Conservation (phyloP, 352 stramenopile species). For the Phytophthora melonis region DNA sequence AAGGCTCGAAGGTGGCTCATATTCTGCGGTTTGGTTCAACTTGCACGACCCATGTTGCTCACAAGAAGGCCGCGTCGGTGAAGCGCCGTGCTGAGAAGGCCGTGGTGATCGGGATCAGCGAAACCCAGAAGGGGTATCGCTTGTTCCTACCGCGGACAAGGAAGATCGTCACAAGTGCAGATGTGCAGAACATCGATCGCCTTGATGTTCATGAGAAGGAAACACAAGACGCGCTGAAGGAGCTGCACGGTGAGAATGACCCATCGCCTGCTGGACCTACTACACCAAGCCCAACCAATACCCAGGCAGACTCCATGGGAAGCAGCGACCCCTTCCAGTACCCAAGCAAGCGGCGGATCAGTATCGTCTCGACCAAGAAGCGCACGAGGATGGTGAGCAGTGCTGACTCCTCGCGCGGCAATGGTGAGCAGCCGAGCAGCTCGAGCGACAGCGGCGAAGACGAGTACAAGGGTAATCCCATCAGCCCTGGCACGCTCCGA, state of each 20-base stretch:
- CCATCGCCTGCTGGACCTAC: not conserved
- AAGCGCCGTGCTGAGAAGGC: too few relatives aligned
- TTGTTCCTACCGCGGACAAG: too few relatives aligned
- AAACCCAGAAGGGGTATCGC: too few relatives aligned
- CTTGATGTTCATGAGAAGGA: too few relatives aligned
- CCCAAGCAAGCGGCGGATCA: not conserved
- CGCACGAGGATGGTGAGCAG: not conserved
- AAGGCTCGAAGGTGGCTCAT: not conserved
- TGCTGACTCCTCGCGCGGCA: not conserved
- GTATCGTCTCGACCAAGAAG: not conserved
- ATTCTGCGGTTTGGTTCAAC: too few relatives aligned
- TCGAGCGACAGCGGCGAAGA: constrained; percentile 10
- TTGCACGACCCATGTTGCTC: too few relatives aligned
- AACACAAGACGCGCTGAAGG: too few relatives aligned
- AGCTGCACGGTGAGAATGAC: too few relatives aligned
- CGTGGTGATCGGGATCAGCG: too few relatives aligned
- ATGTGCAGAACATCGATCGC: too few relatives aligned
- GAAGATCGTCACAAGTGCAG: too few relatives aligned
- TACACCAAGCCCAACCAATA: not conserved
- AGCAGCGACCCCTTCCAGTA: not conserved
- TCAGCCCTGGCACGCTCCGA: constrained; percentile 5
- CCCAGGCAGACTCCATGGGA: not conserved
- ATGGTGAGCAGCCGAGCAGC: not conserved
- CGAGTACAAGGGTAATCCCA: constrained; percentile 2
- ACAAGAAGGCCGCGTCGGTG: too few relatives aligned